Conservation (phyloP, 2,329 filamentous ascomycete genomes). For the Alternaria panax region DNA sequence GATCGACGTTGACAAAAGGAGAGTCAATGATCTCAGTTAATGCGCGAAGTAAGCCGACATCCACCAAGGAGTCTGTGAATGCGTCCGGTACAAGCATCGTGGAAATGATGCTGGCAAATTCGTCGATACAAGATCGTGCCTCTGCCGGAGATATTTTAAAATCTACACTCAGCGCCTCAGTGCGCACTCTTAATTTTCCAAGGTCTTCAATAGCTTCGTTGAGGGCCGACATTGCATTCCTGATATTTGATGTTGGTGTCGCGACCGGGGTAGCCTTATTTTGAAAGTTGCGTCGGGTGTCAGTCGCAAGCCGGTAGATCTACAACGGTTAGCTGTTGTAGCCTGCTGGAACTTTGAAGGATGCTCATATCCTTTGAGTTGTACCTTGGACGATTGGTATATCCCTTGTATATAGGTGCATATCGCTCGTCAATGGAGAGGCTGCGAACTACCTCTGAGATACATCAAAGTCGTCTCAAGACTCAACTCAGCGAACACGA, state of each 20-base stretch:
- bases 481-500: not conserved
- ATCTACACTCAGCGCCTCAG: slow-evolving; percentile 17
- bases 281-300: slow-evolving; percentile 35
- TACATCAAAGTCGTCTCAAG: not conserved
- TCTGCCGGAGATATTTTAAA: slow-evolving; percentile 27
- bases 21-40: slow-evolving; percentile 38
- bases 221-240: slow-evolving; percentile 36
- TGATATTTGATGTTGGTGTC: slow-evolving; percentile 31
- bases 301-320: slow-evolving; percentile 40
- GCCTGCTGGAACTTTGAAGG: not conserved
- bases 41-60: slow-evolving; percentile 26
- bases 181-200: slow-evolving; percentile 32
- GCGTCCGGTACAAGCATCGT: slow-evolving; percentile 32
- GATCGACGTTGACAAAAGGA: slow-evolving; percentile 36
- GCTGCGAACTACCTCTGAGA: not conserved
- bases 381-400: not conserved
- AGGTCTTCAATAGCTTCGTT: slow-evolving; percentile 39
- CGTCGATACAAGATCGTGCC: slow-evolving; percentile 30
- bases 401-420: not conserved
- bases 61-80: slow-evolving; percentile 17
- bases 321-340: slow-evolving; percentile 15
- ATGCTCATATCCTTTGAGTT: not conserved
- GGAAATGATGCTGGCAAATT: slow-evolving; percentile 24
- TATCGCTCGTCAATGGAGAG: not conserved
- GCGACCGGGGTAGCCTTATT: slow-evolving; percentile 26